phyloP scores from a whole-genome alignment of 768 basidiomycete genomes.

The Trametes punicea region DNA sequence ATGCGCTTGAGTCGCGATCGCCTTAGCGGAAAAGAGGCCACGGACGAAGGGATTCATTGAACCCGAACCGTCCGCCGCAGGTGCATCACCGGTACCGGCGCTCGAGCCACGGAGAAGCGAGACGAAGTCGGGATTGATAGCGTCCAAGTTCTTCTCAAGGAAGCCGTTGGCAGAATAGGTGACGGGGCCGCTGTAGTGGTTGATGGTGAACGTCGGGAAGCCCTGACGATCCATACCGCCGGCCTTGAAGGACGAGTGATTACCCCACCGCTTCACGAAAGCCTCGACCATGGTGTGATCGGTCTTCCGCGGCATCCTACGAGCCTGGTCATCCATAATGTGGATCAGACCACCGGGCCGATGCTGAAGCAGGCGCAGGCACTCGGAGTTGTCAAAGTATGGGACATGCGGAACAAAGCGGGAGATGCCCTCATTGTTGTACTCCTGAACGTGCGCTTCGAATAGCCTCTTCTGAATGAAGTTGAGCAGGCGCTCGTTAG shows the following conservation, averaged over 20 bases:
- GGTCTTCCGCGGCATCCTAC: constrained; percentile 82
- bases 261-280: constrained; percentile 91
- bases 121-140: constrained; percentile 91
- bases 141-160: constrained; percentile 84
- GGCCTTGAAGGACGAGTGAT: constrained; percentile 87
- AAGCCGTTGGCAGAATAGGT: constrained; percentile 90
- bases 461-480: constrained; percentile 80
- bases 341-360: constrained; percentile 89
- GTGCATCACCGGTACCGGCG: constrained; percentile 29
- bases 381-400: constrained; percentile 91
- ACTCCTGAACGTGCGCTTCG: constrained; percentile 79
- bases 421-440: constrained; percentile 76
- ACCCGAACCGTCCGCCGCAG: constrained; percentile 64
- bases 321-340: constrained; percentile 97
- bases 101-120: constrained; percentile 72
- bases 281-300: constrained; percentile 94
- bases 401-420: constrained; percentile 64
- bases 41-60: constrained; percentile 91
- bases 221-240: constrained; percentile 74
- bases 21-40: constrained; percentile 81
- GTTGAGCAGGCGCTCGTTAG: constrained; percentile 86
- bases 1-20: constrained; percentile 89
- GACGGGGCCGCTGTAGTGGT: constrained; percentile 88
- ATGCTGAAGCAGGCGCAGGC: constrained; percentile 81
- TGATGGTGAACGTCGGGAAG: constrained; percentile 84